Conservation (phyloP, 441 rosid species). For the Gossypium lobatum region DNA sequence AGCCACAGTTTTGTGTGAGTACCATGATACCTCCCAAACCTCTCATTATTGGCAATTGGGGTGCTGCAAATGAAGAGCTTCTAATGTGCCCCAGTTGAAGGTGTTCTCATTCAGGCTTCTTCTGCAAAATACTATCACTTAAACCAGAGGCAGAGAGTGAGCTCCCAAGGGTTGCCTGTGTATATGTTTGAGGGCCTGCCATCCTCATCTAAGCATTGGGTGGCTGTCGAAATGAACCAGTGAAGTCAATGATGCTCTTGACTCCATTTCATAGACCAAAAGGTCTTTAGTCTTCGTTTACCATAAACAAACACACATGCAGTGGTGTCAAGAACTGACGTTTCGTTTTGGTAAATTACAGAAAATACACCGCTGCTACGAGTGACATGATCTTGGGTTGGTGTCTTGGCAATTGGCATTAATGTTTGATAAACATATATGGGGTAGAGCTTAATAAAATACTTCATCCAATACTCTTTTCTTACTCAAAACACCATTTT, state of each 20-base stretch:
- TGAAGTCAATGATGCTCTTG: constrained; percentile 50
- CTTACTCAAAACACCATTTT: too few relatives aligned
- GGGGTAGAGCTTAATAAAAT: too few relatives aligned
- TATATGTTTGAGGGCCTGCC: constrained; percentile 44
- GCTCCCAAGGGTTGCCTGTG: constrained; percentile 58
- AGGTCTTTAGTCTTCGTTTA: constrained; percentile 34
- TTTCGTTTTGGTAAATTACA: too few relatives aligned
- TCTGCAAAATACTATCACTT: too few relatives aligned
- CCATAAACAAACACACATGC: constrained; percentile 62
- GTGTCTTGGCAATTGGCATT: not conserved
- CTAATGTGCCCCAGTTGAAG: too few relatives aligned
- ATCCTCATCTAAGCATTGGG: constrained; percentile 44
- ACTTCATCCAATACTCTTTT: too few relatives aligned
- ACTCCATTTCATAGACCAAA: constrained; percentile 39
- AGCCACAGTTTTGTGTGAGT: not conserved
- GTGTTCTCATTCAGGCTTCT: too few relatives aligned
- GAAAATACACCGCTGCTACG: constrained; percentile 34
- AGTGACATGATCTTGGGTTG: not conserved
- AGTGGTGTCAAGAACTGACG: constrained; percentile 20
- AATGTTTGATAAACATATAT: too few relatives aligned
- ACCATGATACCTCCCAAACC: not conserved
- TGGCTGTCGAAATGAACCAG: constrained; percentile 31
- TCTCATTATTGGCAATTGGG: not conserved
- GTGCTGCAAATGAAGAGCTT: too few relatives aligned
- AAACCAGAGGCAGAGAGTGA: constrained; percentile 30